phyloP scores from a whole-genome alignment of 208 protist species.

The Kentomonas sorsogonicus region DNA sequence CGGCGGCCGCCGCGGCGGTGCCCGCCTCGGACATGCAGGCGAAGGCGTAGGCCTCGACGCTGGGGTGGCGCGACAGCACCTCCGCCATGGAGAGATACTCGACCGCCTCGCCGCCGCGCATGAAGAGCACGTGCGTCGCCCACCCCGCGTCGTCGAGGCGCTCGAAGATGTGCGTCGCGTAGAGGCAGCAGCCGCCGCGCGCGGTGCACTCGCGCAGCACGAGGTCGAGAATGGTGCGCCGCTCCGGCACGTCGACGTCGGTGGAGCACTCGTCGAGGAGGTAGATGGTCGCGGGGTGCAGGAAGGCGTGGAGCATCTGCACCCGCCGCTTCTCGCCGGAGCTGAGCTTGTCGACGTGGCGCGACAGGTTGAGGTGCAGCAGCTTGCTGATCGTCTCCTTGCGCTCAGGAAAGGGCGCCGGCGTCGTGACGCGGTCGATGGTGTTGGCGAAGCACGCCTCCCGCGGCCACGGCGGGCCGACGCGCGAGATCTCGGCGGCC shows the following conservation, averaged over 20 bases:
- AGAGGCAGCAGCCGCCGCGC: slow-evolving; percentile 47
- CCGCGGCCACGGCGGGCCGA: slow-evolving; percentile 63
- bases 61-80: slow-evolving; percentile 15
- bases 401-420: slow-evolving; percentile 13
- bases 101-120: slow-evolving; percentile 38
- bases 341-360: slow-evolving; percentile 61
- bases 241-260: slow-evolving; percentile 75
- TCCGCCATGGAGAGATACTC: slow-evolving; percentile 30
- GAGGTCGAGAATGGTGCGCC: slow-evolving; percentile 53
- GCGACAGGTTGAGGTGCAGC: slow-evolving; percentile 43
- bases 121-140: slow-evolving; percentile 68
- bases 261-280: slow-evolving; percentile 86
- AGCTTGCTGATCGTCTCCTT: slow-evolving; percentile 26
- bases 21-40: not conserved
- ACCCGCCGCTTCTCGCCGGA: slow-evolving; percentile 59
- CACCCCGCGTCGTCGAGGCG: slow-evolving; percentile 57
- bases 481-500: slow-evolving; percentile 36
- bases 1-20: not conserved
- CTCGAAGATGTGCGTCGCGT: slow-evolving; percentile 86
- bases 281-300: slow-evolving; percentile 38
- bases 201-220: slow-evolving; percentile 38
- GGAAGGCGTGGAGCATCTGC: slow-evolving; percentile 68
- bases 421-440: slow-evolving; percentile 49
- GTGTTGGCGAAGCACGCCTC: slow-evolving; percentile 76
- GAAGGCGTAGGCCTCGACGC: slow-evolving; percentile 44